These are phyloP conservation scores for Pterocarpus macrocarpus DNA, from an alignment of 306 rosid species.

Conservation along the genomic window DNA sequence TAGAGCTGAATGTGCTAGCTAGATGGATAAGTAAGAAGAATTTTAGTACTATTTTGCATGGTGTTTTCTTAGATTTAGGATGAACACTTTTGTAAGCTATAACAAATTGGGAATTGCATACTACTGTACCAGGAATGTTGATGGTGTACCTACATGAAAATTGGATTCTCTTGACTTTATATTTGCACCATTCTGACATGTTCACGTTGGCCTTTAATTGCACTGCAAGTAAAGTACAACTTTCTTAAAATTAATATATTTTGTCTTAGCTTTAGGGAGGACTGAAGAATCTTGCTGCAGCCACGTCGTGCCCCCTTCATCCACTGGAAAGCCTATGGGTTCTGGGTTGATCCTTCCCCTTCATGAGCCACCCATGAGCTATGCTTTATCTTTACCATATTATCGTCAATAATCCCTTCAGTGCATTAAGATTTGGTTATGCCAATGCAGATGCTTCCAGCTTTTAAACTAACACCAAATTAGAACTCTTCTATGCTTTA, in stretches of 20 bases:
- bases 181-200: conserved; percentile 42
- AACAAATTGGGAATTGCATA: background rate
- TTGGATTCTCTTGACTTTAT: conserved; percentile 44
- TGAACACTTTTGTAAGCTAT: too few species aligned
- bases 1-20: background rate
- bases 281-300: conserved; percentile 27
- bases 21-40: background rate
- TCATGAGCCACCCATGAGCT: conserved; percentile 16
- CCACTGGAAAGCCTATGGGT: conserved; percentile 6
- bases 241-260: conserved; percentile 40
- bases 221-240: conserved; percentile 49
- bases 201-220: conserved; percentile 52
- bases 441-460: background rate
- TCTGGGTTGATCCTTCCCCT: conserved; percentile 9
- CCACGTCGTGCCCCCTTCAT: conserved; percentile 48
- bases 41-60: background rate
- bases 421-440: background rate
- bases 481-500: conserved; percentile 9
- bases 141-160: background rate
- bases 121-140: background rate
- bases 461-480: background rate
- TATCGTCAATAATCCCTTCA: background rate
- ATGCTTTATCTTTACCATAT: background rate
- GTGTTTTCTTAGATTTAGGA: too few species aligned
- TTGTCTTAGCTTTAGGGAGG: conserved; percentile 43